Conservation (phyloP, 2,329 filamentous ascomycete genomes). For the Hypoxylon sp. region DNA sequence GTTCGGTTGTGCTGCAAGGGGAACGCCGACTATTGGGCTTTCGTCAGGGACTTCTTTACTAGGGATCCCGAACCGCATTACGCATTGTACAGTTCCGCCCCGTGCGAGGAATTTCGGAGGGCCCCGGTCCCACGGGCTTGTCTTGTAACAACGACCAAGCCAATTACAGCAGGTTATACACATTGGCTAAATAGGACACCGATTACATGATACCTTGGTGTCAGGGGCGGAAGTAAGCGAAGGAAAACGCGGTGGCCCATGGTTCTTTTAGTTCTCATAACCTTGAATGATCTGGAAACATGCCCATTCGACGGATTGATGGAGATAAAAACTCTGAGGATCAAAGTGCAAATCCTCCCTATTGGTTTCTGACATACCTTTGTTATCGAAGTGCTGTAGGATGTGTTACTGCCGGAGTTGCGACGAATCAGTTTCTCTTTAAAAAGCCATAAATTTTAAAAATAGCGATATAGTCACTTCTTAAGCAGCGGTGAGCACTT, state of each 20-base stretch:
- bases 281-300: slow-evolving; percentile 33
- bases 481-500: slow-evolving; percentile 21
- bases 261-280: slow-evolving; percentile 22
- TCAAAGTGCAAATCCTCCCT: not conserved
- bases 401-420: not conserved
- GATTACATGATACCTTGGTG: slow-evolving; percentile 34
- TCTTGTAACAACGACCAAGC: slow-evolving; percentile 34
- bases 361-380: slow-evolving; percentile 2
- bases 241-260: slow-evolving; percentile 41
- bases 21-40: slow-evolving; percentile 37
- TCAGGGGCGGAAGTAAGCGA: slow-evolving; percentile 49
- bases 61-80: slow-evolving; percentile 42
- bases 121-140: slow-evolving; percentile 36
- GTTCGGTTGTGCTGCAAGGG: slow-evolving; percentile 38
- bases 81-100: slow-evolving; percentile 35
- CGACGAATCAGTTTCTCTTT: slow-evolving; percentile 6
- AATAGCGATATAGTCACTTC: slow-evolving; percentile 4
- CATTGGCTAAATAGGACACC: slow-evolving; percentile 21
- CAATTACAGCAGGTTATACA: slow-evolving; percentile 30
- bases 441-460: slow-evolving; percentile 14
- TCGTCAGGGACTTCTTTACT: slow-evolving; percentile 34
- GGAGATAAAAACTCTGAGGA: not conserved
- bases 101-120: slow-evolving; percentile 25
- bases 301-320: slow-evolving; percentile 42
- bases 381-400: not conserved